Conservation (phyloP, 2,329 filamentous ascomycete genomes). For the Aspergillus hortae region DNA sequence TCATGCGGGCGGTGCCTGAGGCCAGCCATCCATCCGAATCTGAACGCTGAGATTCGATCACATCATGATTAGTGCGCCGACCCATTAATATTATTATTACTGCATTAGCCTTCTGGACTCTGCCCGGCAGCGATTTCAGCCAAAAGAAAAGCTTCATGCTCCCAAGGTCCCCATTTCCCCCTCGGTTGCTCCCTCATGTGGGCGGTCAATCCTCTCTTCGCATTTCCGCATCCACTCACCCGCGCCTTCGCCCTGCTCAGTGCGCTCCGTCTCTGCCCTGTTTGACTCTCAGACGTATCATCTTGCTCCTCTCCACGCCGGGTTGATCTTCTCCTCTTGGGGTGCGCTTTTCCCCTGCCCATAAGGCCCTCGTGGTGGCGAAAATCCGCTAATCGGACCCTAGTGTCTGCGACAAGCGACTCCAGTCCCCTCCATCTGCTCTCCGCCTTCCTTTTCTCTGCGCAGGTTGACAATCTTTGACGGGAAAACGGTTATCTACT, state of each 20-base stretch:
- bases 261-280: constrained; percentile 8
- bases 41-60: background rate
- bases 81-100: constrained; percentile 15
- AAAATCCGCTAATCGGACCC: background rate
- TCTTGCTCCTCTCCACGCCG: constrained; percentile 5
- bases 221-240: constrained; percentile 6
- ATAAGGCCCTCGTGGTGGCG: constrained; percentile 1
- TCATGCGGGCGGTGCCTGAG: background rate
- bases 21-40: background rate
- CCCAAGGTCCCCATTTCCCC: constrained; percentile 20
- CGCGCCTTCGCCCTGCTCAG: constrained; percentile 9
- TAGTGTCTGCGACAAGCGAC: constrained; percentile 1
- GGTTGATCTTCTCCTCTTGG: background rate
- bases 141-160: constrained; percentile 5
- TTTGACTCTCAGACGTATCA: constrained; percentile 6
- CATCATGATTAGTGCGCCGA: background rate
- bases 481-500: background rate
- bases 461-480: background rate
- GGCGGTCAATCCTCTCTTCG: constrained; percentile 11
- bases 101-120: background rate
- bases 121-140: background rate
- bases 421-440: background rate
- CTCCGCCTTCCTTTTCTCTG: background rate
- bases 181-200: constrained; percentile 12
- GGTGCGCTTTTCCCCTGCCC: constrained; percentile 5